Conservation (phyloP, 306 rosid species). For the Ormosia emarginata region DNA sequence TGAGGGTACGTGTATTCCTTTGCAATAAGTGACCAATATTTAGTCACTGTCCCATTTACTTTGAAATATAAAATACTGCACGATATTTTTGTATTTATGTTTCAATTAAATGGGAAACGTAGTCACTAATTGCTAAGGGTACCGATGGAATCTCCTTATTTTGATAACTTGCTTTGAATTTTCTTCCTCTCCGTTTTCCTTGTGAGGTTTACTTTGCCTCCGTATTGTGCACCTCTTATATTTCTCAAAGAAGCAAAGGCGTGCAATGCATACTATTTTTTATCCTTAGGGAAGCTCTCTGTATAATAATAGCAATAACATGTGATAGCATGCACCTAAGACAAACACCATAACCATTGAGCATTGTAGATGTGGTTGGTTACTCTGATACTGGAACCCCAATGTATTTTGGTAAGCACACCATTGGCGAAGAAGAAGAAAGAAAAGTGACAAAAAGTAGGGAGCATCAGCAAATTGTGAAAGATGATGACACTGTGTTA, state of each 20-base stretch:
- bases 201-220: neutral
- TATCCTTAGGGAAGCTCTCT: neutral
- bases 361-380: neutral
- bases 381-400: neutral
- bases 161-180: neutral
- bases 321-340: neutral
- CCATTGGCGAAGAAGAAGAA: neutral
- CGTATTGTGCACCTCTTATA: neutral
- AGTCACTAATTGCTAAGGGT: neutral
- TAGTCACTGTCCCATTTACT: neutral
- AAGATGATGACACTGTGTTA: neutral
- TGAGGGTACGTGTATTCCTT: neutral
- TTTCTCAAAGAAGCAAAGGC: neutral
- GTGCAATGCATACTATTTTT: neutral
- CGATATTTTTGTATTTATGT: neutral
- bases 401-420: neutral
- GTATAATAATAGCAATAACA: neutral
- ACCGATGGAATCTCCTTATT: neutral
- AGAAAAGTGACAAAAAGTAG: neutral
- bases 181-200: neutral
- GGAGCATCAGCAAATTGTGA: neutral
- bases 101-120: neutral
- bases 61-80: neutral
- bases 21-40: neutral
- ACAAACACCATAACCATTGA: neutral